Evolutionary conservation across 1,284 basidiomycete genomes (phyloP).

Genomic region (Melanopsichium pennsylvanicum): DNA sequence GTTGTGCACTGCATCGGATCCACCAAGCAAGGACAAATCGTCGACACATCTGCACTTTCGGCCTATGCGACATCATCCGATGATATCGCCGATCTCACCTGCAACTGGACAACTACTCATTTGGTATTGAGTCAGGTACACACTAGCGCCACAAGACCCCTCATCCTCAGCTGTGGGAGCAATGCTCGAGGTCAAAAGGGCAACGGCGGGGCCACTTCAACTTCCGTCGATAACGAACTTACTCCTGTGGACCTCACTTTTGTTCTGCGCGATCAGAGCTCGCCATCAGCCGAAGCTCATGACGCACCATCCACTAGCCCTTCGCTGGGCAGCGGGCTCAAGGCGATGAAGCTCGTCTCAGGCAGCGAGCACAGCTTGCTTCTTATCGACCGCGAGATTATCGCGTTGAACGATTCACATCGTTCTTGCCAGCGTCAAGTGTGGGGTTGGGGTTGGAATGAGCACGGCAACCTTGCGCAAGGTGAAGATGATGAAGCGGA

Average conservation of each 20-base stretch:
- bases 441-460: conserved; percentile 50
- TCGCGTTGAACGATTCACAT: background rate
- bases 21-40: conserved; percentile 19
- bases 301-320: background rate
- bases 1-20: conserved; percentile 22
- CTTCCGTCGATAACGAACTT: background rate
- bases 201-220: background rate
- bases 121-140: conserved; percentile 1
- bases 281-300: background rate
- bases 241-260: conserved; percentile 2
- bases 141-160: background rate
- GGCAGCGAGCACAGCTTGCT: conserved; percentile 49
- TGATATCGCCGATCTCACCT: conserved; percentile 12
- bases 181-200: conserved; percentile 41
- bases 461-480: conserved; percentile 51
- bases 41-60: background rate
- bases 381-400: conserved; percentile 1
- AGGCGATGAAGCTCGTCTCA: conserved; percentile 23
- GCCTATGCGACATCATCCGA: background rate
- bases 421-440: conserved; percentile 1
- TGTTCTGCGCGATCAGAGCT: background rate
- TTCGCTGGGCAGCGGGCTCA: background rate
- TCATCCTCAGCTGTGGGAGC: conserved; percentile 24
- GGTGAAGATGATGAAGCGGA: conserved; percentile 33
- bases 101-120: conserved; percentile 45